Evolutionary conservation across 805 yeast species (phyloP), one percentile per base, ranked within the genome.

Genomic region (Candida silvicultrix): DNA sequence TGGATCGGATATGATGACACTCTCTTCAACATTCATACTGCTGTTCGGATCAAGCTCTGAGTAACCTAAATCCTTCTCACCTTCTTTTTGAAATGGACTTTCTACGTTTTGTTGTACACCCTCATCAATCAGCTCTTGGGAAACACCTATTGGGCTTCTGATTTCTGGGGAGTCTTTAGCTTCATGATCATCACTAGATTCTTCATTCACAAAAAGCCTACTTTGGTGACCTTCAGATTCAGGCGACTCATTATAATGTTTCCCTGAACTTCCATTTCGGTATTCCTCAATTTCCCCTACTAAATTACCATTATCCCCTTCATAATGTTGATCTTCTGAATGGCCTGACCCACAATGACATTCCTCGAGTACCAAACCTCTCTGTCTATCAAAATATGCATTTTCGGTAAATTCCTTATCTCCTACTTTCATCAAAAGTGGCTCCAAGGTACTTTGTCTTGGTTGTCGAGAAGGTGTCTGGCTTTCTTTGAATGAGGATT

Each of bases 371-470:
- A 51, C 48, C 19, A 62, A 35, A 23, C 46, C 46, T 5, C 57
- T 53, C 19, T 54, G 47, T 32, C 54, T 55, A 5, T 51, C 50
- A 2, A 54, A 23, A 16, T 39, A 45, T 0, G 55, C 66, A 29
- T 48, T 48, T 14, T 58, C 52, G 23, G 55, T 50, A 5, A 49
- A 39, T 21, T 48, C 46, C 15, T 54, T 40, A 23, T 56, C 63
- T 32, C 53, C 64, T 21, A 58, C 53, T 31, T 56, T 56, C 39
- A 60, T 50, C 1, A 54, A 49, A 10, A 59, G 52, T 14, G 41
- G 21, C 5, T 49, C 49, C 11, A 45, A 7, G 4, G 45, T 44
- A 2, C 35, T 18, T 25, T 47, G 47, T 12, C 28, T 42, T 28
- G 18, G 18, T 11, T 25, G 35, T 19, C 40, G 16, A 15, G 18